Evolutionary conservation across 352 stramenopile species (phyloP).

Genomic region (Phytophthora agathidicida): DNA sequence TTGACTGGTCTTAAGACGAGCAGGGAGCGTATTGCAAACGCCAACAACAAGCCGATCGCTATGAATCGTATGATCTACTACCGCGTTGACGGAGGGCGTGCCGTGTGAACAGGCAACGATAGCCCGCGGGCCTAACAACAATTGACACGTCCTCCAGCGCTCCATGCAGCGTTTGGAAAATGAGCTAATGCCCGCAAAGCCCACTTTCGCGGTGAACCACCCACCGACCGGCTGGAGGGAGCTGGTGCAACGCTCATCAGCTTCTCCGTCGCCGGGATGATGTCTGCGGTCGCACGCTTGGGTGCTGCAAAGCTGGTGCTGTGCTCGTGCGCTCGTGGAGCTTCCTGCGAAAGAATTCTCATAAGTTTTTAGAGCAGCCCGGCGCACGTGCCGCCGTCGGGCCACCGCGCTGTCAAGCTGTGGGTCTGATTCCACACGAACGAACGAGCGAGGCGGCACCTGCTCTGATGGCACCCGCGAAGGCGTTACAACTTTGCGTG

Average conservation of each 20-base stretch:
- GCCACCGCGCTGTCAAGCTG: slow-evolving; percentile 11
- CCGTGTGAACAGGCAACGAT: too few species aligned
- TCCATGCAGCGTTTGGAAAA: neutral
- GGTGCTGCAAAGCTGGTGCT: slow-evolving; percentile 8
- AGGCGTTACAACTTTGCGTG: slow-evolving; percentile 15
- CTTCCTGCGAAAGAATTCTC: slow-evolving; percentile 26
- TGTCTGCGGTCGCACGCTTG: slow-evolving; percentile 3
- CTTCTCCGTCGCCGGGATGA: slow-evolving; percentile 24
- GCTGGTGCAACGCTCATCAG: slow-evolving; percentile 7
- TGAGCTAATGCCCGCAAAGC: too few species aligned
- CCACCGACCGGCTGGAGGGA: slow-evolving; percentile 14
- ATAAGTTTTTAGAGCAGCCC: slow-evolving; percentile 4
- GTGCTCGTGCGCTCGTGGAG: slow-evolving; percentile 5
- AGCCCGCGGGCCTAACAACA: too few species aligned
- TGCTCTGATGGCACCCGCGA: slow-evolving; percentile 10
- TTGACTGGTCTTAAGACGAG: too few species aligned
- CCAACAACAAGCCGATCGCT: too few species aligned
- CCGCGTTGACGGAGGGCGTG: too few species aligned
- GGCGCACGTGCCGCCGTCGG: neutral
- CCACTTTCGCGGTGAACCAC: too few species aligned
- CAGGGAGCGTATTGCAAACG: too few species aligned
- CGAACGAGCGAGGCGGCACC: neutral
- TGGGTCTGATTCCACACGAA: slow-evolving; percentile 1
- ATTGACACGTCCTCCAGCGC: too few species aligned
- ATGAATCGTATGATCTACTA: too few species aligned